A percentile compares a stretch with the other conserved stretches of the same genome.
These are phyloP conservation scores for Arabidopsis thaliana DNA, from an alignment of 345 rosid species.

Conservation along the genomic window TAIR10.1 NC_003075.7:12319501-12320000, in stretches of 20 bases:
- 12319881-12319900: background rate
- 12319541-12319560: slow-evolving; percentile 64
- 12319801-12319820: background rate
- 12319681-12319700: slow-evolving; percentile 38
- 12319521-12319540: slow-evolving; percentile 85
- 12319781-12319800: slow-evolving; percentile 8
- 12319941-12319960: no score
- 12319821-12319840: background rate
- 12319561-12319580: slow-evolving; percentile 68
- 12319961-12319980: no score
- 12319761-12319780: slow-evolving; percentile 10
- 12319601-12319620: slow-evolving; percentile 39
- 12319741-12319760: slow-evolving; percentile 29
- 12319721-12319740: slow-evolving; percentile 33
- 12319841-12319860: background rate
- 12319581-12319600: background rate
- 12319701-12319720: slow-evolving; percentile 16
- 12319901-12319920: background rate
- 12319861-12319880: background rate
- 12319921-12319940: background rate
- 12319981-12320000: background rate
- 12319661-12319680: slow-evolving; percentile 40
- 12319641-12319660: slow-evolving; percentile 10
- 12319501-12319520: slow-evolving; percentile 70
- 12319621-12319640: slow-evolving; percentile 31